Evolutionary conservation across 805 yeast species (phyloP), one percentile per base, ranked within the genome.

Genomic region (Ogataea nonfermentans): DNA sequence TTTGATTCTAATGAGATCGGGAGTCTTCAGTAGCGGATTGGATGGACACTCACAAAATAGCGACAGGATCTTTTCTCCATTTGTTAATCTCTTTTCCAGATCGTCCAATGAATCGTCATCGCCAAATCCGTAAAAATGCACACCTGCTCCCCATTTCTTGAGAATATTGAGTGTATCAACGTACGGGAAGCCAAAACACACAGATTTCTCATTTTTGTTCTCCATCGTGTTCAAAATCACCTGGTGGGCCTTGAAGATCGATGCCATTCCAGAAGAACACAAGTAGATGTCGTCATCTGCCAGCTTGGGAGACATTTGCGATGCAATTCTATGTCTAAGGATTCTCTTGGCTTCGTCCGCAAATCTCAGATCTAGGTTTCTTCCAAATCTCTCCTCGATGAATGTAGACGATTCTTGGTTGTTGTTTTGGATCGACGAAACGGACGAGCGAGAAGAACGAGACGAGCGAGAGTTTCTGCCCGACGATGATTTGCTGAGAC

Each of bases 111-210:
- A 74, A 16, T 68, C 71, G 41, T 79, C 82, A 53, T 87, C 95
- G 14, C 96, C 96, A 49, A 77, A 67, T 3, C 96, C 96, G 48
- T 81, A 79, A 60, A 89, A 91, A 50, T 80, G 80, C 27, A 84
- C 85, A 25, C 97, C 97, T 3, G 90, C 85, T 11, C 98, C 97
- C 72, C 89, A 93, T 61, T 90, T 91, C 55, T 75, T 74, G 53
- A 93, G 70, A 43, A 93, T 80, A 51, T 86, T 87, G 40, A 88
- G 70, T 0, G 98, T 90, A 60, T 93, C 98, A 20, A 87, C 93
- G 61, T 91, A 93, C 6, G 98, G 96, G 65, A 90, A 89, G 1
- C 99, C 99, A 63, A 86, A 91, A 64, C 96, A 88, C 2, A 89
- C 95, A 1, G 95, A 80, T 59, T 86, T 87, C 40, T 66, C 60